Percentiles rank a stretch among this genome's conserved stretches.
Evolutionary conservation across 148 eudicot genomes (phyloP).

Genomic region (Vaccinium corymbosum): DNA sequence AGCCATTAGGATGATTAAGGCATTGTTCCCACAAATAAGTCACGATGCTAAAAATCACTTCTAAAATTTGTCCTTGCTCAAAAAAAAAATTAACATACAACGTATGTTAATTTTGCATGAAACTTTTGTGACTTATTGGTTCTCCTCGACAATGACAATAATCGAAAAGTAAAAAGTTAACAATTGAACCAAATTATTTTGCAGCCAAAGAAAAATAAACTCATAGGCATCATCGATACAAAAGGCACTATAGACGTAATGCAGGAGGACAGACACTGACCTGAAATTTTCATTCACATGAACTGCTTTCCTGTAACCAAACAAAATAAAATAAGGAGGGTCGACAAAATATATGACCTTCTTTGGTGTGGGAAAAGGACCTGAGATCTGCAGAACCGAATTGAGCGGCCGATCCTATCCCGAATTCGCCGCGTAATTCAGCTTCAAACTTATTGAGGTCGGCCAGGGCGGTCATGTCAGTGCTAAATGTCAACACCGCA

Average conservation of each 20-base stretch:
- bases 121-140: too few relatives aligned
- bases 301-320: constrained; percentile 69
- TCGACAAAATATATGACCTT: background rate
- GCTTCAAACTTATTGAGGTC: constrained; percentile 94
- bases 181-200: background rate
- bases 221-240: background rate
- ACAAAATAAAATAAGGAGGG: background rate
- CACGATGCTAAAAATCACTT: too few relatives aligned
- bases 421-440: constrained; percentile 82
- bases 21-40: too few relatives aligned
- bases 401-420: constrained; percentile 97
- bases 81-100: too few relatives aligned
- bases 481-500: constrained; percentile 53
- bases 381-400: constrained; percentile 92
- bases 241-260: background rate
- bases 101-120: too few relatives aligned
- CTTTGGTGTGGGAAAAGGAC: constrained; percentile 25
- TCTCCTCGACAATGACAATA: too few relatives aligned
- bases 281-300: constrained; percentile 91
- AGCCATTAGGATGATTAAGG: constrained; percentile 10
- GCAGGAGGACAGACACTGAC: constrained; percentile 29
- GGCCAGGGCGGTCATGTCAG: constrained; percentile 57
- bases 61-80: too few relatives aligned
- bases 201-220: background rate
- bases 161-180: background rate